Percentiles rank a stretch among this genome's conserved stretches.
These are phyloP conservation scores for Ambrosia artemisiifolia DNA, from an alignment of 129 eudicot species.

Conservation along the genomic window DNA sequence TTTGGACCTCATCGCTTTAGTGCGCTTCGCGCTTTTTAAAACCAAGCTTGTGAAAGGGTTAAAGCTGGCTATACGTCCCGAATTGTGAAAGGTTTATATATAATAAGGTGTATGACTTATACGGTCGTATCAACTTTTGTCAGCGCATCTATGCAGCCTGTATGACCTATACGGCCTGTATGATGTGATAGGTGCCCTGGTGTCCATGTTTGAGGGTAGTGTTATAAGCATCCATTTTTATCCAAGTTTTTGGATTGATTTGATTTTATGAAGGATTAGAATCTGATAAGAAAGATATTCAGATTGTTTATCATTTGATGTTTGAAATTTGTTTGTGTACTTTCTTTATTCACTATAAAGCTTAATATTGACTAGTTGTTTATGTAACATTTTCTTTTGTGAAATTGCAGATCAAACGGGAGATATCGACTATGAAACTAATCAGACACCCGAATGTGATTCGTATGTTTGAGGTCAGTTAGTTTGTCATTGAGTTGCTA, in stretches of 20 bases:
- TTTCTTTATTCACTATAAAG: background rate
- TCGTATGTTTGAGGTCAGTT: conserved; percentile 80
- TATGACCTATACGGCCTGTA: no score
- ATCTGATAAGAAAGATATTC: background rate
- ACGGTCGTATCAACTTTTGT: no score
- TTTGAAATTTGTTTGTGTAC: background rate
- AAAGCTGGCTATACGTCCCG: no score
- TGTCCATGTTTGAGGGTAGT: no score
- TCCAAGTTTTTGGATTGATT: background rate
- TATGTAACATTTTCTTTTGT: conserved; percentile 10
- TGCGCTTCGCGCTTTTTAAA: no score
- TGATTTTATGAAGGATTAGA: background rate
- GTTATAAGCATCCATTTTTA: background rate
- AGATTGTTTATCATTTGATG: background rate
- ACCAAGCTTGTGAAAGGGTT: no score
- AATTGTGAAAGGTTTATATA: no score
- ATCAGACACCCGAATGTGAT: conserved; percentile 94
- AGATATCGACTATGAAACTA: conserved; percentile 90
- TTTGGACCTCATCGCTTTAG: no score
- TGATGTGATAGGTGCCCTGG: no score
- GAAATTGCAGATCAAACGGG: conserved; percentile 84
- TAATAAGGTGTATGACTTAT: no score
- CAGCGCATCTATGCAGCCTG: no score
- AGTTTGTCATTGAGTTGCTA: background rate
- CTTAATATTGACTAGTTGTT: background rate